Percentiles rank a stretch among this genome's conserved stretches.
These are phyloP conservation scores for Blumeria graminis DNA, from an alignment of 2,329 filamentous ascomycete genomes.

Conservation along the genomic window DNA sequence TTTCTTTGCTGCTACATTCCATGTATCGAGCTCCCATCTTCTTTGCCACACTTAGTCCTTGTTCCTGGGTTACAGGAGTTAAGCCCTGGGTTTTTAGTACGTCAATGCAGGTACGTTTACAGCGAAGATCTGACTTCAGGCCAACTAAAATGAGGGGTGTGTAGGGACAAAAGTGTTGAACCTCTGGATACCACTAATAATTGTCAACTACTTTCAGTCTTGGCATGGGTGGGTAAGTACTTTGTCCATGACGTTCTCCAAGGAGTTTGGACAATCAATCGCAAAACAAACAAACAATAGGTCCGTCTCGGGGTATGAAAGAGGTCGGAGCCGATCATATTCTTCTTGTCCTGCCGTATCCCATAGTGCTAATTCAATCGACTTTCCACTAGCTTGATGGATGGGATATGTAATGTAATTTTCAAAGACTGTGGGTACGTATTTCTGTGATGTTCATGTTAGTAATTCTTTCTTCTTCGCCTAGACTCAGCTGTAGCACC, in stretches of 20 bases:
- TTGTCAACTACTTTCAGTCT: not conserved
- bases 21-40: slow-evolving; percentile 93
- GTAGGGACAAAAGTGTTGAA: slow-evolving; percentile 94
- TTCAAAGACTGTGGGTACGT: slow-evolving; percentile 95
- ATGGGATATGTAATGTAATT: slow-evolving; percentile 98
- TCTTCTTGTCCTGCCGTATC: slow-evolving; percentile 97
- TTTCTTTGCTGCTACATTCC: slow-evolving; percentile 97
- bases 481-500: slow-evolving; percentile 26
- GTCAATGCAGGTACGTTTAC: slow-evolving; percentile 92
- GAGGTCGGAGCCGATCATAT: slow-evolving; percentile 82
- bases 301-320: slow-evolving; percentile 96
- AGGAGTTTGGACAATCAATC: slow-evolving; percentile 91
- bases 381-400: slow-evolving; percentile 72
- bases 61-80: slow-evolving; percentile 77
- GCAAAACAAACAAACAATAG: slow-evolving; percentile 97
- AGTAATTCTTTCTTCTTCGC: slow-evolving; percentile 1
- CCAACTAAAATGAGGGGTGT: slow-evolving; percentile 89
- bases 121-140: slow-evolving; percentile 86
- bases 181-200: slow-evolving; percentile 86
- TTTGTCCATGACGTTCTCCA: slow-evolving; percentile 98
- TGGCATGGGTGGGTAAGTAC: slow-evolving; percentile 24
- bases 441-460: slow-evolving; percentile 46
- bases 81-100: slow-evolving; percentile 95
- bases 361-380: slow-evolving; percentile 90
- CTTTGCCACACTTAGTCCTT: slow-evolving; percentile 65